Evolutionary conservation across 371 early-diverging fungal species (phyloP).

Genomic region (Mucor plumbeus): DNA sequence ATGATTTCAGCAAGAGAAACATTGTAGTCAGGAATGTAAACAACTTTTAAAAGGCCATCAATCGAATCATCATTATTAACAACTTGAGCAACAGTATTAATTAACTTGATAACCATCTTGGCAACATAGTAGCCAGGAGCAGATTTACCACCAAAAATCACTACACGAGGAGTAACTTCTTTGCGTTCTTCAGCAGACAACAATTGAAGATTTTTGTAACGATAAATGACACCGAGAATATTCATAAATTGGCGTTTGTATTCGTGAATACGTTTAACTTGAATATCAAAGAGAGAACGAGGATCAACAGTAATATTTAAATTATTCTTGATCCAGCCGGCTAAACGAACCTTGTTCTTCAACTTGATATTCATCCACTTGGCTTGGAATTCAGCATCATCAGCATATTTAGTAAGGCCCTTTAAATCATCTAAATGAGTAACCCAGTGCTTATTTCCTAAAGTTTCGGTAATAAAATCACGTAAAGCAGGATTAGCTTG

Average conservation of each 20-base stretch:
- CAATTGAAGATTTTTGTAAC: constrained; percentile 79
- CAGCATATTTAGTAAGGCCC: constrained; percentile 61
- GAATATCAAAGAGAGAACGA: constrained; percentile 91
- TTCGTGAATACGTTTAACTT: constrained; percentile 96
- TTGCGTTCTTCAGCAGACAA: constrained; percentile 68
- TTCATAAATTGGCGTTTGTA: constrained; percentile 98
- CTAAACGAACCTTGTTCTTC: constrained; percentile 85
- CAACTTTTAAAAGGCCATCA: constrained; percentile 82
- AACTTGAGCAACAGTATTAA: constrained; percentile 85
- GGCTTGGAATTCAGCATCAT: constrained; percentile 73
- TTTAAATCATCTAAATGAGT: constrained; percentile 68
- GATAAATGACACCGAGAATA: constrained; percentile 88
- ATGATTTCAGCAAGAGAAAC: constrained; percentile 91
- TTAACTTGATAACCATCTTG: constrained; percentile 94
- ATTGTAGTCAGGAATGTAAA: constrained; percentile 94
- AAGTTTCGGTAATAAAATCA: constrained; percentile 74
- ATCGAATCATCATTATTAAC: constrained; percentile 83
- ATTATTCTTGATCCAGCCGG: constrained; percentile 73
- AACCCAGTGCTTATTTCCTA: constrained; percentile 76
- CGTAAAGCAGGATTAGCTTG: constrained; percentile 90
- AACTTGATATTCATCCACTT: constrained; percentile 88
- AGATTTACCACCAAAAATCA: constrained; percentile 83
- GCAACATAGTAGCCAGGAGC: constrained; percentile 96
- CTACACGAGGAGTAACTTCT: constrained; percentile 77
- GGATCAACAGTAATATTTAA: constrained; percentile 74